Base-by-base conservation (phyloP, 164 flowering plant species). In the Magnolia sinica region DNA sequence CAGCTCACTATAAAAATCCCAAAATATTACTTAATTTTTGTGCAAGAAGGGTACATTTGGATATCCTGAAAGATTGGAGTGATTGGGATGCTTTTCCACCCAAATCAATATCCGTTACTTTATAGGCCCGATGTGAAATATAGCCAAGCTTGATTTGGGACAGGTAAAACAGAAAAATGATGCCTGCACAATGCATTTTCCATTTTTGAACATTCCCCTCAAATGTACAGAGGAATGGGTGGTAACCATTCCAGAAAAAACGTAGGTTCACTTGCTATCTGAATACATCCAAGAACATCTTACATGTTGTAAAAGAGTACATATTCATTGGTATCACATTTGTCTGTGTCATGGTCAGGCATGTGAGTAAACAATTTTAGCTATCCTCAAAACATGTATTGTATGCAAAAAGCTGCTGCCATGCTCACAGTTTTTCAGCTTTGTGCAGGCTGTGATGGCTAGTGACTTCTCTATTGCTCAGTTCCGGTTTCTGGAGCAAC, bases 381-480 rank as follows among this genome's bases (percentile, higher is more conserved):
- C 2, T 16, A 64, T 19, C 24, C 19, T n/a, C 9, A n/a, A 64
- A 22, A 2, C 68, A 19, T 20, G 19, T 19, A 20, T 2, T 20
- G 23, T n/a, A 52, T 10, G 45, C 11, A 52, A 16, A 45, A 31
- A 4, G 27, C 61, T 63, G 27, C 22, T 16, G 61, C 65, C 66
- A 58, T 50, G 67, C 78, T 82, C 59, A 83, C 67, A 64, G 77
- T 27, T 58, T 29, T 79, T 79, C 75, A 70, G 71, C 78, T 76
- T 64, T 79, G 71, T 88, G 79, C 90, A 95, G 98, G 98, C 98
- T 82, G 97, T 95, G 45, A 95, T 95, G 98, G 94, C 98, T 72
- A 95, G 98, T 79, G 98, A 95, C 75, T 93, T 93, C 82, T 81
- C 98, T 2, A 87, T 95, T 81, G 91, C 98, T 27, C 98, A 95